Base-by-base conservation (phyloP, 345 rosid species). In the Anastatica hierochuntica region DNA sequence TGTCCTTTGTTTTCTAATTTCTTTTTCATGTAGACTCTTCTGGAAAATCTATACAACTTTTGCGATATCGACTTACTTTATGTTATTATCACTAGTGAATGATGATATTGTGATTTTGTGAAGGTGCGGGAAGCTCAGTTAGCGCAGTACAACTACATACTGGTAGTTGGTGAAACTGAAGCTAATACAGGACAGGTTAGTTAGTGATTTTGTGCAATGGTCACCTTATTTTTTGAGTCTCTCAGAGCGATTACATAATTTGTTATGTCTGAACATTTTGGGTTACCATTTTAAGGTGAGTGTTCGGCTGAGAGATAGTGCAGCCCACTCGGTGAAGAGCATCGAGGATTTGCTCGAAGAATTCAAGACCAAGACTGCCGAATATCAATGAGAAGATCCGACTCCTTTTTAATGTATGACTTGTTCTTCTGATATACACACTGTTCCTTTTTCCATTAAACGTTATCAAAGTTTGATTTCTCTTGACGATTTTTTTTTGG, bases 151-250 rank as follows among this genome's bases (percentile, higher is more conserved):
- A 94, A 85, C 66, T 94, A 72, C 69, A 94, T 94, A 47, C 70
- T 94, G 53, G 97, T 94, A n/a, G 97, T 94, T 6, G 99, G 99
- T 21, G 97, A 88, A 69, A 78, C 76, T 33, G 99, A 94, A 73
- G 68, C 79, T 26, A 61, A 67, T 60, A 77, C 78, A 11, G 84
- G 86, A 67, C 76, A 83, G 99, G 99, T 94, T 62, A 31, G 99
- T 94, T 62, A 31, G 89, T 40, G 41, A 33, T 33, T 14, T 24
- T 35, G 33, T 24, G n/a, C n/a, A n/a, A 24, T 24, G 27, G 8
- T 8, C 33, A 1, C 27, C 21, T 8, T 34, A 6, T 15, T 6
- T 37, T 29, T 9, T 10, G 36, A 27, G 8, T 17, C 16, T 11
- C 35, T 37, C 17, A 19, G 24, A 23, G 39, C n/a, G 9, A n/a